A percentile compares a stretch with the other conserved stretches of the same genome.
phyloP scores from a whole-genome alignment of 495 filamentous ascomycete species.

The Penicillium cataractarum region DNA sequence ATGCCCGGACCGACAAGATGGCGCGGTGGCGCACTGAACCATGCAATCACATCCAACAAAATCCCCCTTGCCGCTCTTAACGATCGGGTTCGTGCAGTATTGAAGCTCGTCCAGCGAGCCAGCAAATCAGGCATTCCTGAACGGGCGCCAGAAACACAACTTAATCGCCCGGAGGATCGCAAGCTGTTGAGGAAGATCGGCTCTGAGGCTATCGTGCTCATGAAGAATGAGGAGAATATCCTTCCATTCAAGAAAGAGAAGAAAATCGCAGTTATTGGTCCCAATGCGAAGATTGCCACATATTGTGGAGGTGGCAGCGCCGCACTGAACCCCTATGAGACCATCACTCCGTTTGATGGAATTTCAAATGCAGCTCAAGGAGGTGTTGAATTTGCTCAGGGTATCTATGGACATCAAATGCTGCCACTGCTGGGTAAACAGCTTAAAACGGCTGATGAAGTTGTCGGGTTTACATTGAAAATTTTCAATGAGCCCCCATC shows the following conservation, averaged over 20 bases:
- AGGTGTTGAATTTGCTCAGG: not conserved
- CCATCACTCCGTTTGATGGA: no score
- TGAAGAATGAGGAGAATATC: no score
- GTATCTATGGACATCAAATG: not conserved
- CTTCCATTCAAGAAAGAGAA: no score
- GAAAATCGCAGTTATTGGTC: no score
- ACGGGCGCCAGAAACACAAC: constrained; percentile 55
- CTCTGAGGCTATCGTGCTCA: not conserved
- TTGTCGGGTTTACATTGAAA: not conserved
- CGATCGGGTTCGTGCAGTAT: constrained; percentile 57
- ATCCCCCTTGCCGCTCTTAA: constrained; percentile 56
- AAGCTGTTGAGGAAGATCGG: not conserved
- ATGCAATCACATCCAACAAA: constrained; percentile 58
- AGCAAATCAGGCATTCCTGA: constrained; percentile 58
- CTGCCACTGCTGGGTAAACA: not conserved
- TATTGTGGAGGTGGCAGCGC: no score
- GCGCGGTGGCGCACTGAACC: constrained; percentile 55
- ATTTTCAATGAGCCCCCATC: not conserved
- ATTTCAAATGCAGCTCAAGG: not conserved
- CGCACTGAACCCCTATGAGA: no score
- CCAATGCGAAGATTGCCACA: no score
- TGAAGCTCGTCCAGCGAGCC: constrained; percentile 61
- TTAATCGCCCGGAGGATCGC: not conserved
- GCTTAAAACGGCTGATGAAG: not conserved
- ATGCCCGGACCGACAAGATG: constrained; percentile 68